Evolutionary conservation across 2,329 filamentous ascomycete genomes (phyloP), one percentile per base, ranked within the genome.

Genomic region (Monosporascus cannonballus): DNA sequence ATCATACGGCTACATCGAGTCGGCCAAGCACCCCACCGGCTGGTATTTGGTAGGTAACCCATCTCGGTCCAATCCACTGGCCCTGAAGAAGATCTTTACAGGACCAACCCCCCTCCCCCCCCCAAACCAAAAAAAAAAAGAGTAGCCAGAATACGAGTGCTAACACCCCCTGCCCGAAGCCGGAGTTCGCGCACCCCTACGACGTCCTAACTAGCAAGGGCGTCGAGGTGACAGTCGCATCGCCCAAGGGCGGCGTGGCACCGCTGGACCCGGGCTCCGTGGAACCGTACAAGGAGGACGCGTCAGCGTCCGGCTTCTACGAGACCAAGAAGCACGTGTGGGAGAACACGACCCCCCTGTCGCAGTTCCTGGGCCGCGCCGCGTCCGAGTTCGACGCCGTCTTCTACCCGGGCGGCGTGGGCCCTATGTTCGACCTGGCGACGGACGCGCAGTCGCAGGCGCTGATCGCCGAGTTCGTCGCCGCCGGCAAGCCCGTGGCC

Each of bases 341-440:
- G 84, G 78, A 83, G 63, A 77, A 81, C 41, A 90, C 86, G 0
- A 61, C 71, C 6, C 79, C 78, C 54, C 72, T 90, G 20, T 73
- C 75, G 25, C 70, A 79, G 22, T 79, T 86, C 58, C 62, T 79
- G 17, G 79, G 80, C 36, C 77, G 76, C 20, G 39, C 20, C 54
- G 76, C 80, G 0, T 68, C 67, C 53, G 82, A 87, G 56, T 89
- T 83, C 61, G 86, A 81, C 59, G 86, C 83, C 36, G 49, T 82
- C 59, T 80, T 80, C 67, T 80, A 73, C 69, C 78, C 79, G 1
- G 80, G 80, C 56, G 80, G 80, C 49, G 78, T 83, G 71, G 80
- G 79, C 54, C 79, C 85, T 61, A 85, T 89, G 81, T 87, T 79
- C 68, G 85, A 89, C 64, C 79, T 89, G 18, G 77, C 77, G 51